Percentiles rank a stretch among this genome's conserved stretches.
phyloP scores from a whole-genome alignment of 495 filamentous ascomycete genomes.

The Lophium mytilinum region DNA sequence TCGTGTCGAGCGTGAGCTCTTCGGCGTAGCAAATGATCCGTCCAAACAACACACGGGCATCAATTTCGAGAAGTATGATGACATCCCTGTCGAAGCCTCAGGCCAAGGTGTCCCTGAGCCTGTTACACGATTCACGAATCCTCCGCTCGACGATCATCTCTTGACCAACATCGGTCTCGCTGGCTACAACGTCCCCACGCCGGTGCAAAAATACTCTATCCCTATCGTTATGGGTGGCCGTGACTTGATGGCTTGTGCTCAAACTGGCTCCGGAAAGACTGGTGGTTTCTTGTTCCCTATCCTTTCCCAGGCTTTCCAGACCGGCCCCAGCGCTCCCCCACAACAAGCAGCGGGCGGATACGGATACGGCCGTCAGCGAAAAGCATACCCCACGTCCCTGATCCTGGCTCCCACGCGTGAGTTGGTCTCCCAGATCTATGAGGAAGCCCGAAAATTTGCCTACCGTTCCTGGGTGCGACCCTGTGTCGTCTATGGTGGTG shows the following conservation, averaged over 20 bases:
- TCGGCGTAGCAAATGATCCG: conserved; percentile 87
- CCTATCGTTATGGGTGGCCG: conserved; percentile 94
- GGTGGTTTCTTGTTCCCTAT: conserved; percentile 99
- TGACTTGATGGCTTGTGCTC: conserved; percentile 97
- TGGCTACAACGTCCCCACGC: conserved; percentile 87
- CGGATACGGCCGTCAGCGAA: conserved; percentile 77
- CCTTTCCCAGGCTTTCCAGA: conserved; percentile 86
- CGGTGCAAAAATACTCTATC: conserved; percentile 97
- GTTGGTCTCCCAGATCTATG: conserved; percentile 96
- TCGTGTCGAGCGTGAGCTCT: conserved; percentile 89
- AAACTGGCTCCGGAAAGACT: conserved; percentile 98
- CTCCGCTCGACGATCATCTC: conserved; percentile 86
- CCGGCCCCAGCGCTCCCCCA: conserved; percentile 66
- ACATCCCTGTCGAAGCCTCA: conserved; percentile 96
- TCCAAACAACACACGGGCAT: conserved; percentile 93
- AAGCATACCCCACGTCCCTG: conserved; percentile 91
- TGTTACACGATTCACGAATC: conserved; percentile 81
- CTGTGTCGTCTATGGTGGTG: conserved; percentile 98
- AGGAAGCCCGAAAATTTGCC: conserved; percentile 94
- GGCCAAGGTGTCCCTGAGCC: conserved; percentile 91
- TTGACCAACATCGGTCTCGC: conserved; percentile 86
- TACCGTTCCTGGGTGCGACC: conserved; percentile 98
- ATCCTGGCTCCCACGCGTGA: conserved; percentile 96
- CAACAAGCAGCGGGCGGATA: conserved; percentile 46
- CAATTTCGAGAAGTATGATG: conserved; percentile 99